A percentile compares a stretch with the other conserved stretches of the same genome.
phyloP scores from a whole-genome alignment of 257 asterid genomes.

The Phtheirospermum japonicum region DNA sequence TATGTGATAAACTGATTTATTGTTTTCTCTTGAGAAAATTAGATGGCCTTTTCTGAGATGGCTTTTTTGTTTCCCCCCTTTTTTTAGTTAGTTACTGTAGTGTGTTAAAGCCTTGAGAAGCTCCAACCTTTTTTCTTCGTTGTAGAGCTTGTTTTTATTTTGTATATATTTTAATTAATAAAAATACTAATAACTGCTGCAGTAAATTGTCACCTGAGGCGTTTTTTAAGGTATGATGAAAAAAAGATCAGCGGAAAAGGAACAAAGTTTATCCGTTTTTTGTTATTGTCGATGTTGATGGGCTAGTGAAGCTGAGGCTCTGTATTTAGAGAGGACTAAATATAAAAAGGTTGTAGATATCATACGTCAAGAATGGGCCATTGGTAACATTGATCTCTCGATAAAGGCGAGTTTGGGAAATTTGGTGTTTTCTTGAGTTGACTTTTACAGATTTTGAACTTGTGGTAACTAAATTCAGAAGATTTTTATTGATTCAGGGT shows the following conservation, averaged over 20 bases:
- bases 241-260: too few species aligned
- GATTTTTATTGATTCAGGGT: constrained; percentile 12
- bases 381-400: not conserved
- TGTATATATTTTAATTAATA: not conserved
- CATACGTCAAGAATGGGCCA: constrained; percentile 3
- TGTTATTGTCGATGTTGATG: constrained; percentile 1
- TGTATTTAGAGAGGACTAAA: too few species aligned
- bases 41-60: constrained; percentile 17
- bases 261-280: constrained; percentile 11
- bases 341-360: constrained; percentile 3
- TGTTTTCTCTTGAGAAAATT: constrained; percentile 10
- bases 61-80: not conserved
- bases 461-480: not conserved
- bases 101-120: too few species aligned
- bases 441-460: constrained; percentile 16
- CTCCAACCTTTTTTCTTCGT: constrained; percentile 14
- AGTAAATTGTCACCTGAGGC: constrained; percentile 12
- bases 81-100: too few species aligned
- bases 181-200: constrained; percentile 11
- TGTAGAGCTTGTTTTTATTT: constrained; percentile 8
- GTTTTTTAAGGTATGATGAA: constrained; percentile 16
- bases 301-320: constrained; percentile 16
- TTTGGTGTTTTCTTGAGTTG: constrained; percentile 19
- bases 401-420: not conserved
- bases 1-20: not conserved